These are phyloP conservation scores for Luffa acutangula DNA, from an alignment of 306 rosid genomes.

Conservation along the genomic window DNA sequence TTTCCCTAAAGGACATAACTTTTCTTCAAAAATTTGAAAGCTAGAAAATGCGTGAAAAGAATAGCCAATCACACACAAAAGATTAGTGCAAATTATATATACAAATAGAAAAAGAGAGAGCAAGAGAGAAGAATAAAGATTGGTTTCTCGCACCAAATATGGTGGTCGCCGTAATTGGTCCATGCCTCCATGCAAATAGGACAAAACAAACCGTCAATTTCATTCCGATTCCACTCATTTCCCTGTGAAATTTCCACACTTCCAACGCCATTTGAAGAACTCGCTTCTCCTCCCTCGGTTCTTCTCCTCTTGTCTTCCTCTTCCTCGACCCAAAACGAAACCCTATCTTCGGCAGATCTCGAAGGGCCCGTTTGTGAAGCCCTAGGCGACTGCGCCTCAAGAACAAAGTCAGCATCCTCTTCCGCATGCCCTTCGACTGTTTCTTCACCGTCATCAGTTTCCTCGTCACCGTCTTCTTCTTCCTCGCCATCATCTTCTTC, in stretches of 20 bases:
- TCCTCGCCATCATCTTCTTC: not conserved
- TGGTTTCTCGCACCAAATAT: conserved; percentile 37
- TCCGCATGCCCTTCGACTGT: conserved; percentile 8
- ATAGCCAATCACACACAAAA: not conserved
- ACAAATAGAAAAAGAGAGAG: not conserved
- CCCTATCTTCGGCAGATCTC: conserved; percentile 11
- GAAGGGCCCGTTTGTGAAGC: conserved; percentile 15
- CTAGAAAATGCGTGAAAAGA: not conserved
- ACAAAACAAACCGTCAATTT: conserved; percentile 60
- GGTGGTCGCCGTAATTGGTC: conserved; percentile 60
- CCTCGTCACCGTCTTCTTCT: conserved; percentile 4
- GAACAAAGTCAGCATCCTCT: conserved; percentile 19
- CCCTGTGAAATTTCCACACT: conserved; percentile 32
- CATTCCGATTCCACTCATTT: conserved; percentile 32
- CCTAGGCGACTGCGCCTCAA: conserved; percentile 16
- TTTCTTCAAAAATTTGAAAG: not conserved
- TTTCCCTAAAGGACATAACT: not conserved
- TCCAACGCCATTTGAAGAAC: conserved; percentile 16
- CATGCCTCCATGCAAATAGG: conserved; percentile 80
- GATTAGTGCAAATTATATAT: not conserved
- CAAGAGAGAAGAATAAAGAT: not conserved
- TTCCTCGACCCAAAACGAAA: conserved; percentile 14
- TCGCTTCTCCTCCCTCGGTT: conserved; percentile 35
- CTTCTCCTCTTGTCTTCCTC: conserved; percentile 55
- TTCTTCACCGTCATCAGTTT: conserved; percentile 7